Evolutionary conservation across 345 rosid species (phyloP).

Genomic region (Brassica incana): DNA sequence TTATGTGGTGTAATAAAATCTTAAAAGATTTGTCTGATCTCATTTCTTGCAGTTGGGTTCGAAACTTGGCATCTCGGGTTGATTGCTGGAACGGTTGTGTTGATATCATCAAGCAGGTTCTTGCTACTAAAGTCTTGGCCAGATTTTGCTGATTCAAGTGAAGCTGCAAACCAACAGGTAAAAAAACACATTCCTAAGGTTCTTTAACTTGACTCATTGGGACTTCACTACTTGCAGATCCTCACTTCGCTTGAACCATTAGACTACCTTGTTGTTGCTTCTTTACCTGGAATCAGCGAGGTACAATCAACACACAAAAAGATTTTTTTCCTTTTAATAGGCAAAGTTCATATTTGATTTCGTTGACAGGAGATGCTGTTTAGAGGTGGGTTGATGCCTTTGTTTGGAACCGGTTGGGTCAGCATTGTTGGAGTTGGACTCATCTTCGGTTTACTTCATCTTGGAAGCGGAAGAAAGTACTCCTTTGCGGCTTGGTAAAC

Average conservation of each 20-base stretch:
- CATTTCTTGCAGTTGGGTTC: conserved; percentile 59
- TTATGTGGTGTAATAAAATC: background rate
- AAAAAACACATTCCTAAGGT: background rate
- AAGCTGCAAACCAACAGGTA: conserved; percentile 84
- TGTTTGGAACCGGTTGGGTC: conserved; percentile 66
- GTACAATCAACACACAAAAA: conserved; percentile 34
- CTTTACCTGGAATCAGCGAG: conserved; percentile 87
- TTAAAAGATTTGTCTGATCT: background rate
- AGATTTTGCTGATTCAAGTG: conserved; percentile 78
- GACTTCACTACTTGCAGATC: conserved; percentile 44
- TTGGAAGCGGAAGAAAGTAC: conserved; percentile 80
- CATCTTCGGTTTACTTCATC: conserved; percentile 75
- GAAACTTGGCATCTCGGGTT: conserved; percentile 87
- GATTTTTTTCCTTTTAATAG: background rate
- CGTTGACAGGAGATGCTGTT: conserved; percentile 73
- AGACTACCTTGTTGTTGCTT: conserved; percentile 74
- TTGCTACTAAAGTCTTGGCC: conserved; percentile 73
- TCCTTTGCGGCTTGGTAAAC: conserved; percentile 84
- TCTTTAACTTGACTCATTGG: background rate
- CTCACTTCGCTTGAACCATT: conserved; percentile 80
- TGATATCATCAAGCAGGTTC: conserved; percentile 71
- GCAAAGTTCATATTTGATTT: background rate
- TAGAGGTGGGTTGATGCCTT: conserved; percentile 72
- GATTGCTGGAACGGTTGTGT: conserved; percentile 59
- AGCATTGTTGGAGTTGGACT: conserved; percentile 57